Base-by-base conservation (phyloP, 495 filamentous ascomycete species). In the Aspergillus leporis region DNA sequence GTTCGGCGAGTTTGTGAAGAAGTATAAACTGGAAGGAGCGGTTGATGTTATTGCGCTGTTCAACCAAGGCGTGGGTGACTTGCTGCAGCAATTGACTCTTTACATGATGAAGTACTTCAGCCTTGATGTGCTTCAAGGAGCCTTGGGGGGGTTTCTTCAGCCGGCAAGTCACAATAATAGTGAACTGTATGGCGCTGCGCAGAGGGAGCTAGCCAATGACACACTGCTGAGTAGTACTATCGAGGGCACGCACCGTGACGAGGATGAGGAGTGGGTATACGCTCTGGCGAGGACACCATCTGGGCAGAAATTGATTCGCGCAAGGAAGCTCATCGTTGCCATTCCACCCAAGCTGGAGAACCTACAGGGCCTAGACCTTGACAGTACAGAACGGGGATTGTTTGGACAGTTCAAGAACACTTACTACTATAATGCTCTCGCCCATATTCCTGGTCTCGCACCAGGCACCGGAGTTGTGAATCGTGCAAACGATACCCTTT, bases 1-100 rank as follows among this genome's bases (percentile, higher is more conserved):
- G 21, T 81, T 77, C 58, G 64, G 69, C 1, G 67, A 77, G 9
- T 82, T 77, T 57, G 54, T 78, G 9, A 61, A 55, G 32, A 80
- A 81, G 68, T 52, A 28, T 53, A 16, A n/a, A 65, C 6, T 69
- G 58, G 25, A 54, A 60, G 8, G 64, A 69, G 14, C 50, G 58
- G n/a, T 47, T 23, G 43, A 47, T 14, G 23, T 41, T 32, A 53
- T 53, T 16, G 51, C 51, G 1, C 34, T 23, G 18, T 40, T 53
- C 8, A 53, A 53, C 16, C 51, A 53, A 25, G 51, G 51, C 14
- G 51, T 70, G 21, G 74, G 68, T 13, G 64, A 76, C 51, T 46
- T 77, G 23, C 66, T 72, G 1, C 32, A 60, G 14, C 55, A 48
- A 9, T 28, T 19, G 10, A 61, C 61, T 0, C 6, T 69, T 5